phyloP scores from a whole-genome alignment of 768 basidiomycete species.

The Cyathus striatus region DNA sequence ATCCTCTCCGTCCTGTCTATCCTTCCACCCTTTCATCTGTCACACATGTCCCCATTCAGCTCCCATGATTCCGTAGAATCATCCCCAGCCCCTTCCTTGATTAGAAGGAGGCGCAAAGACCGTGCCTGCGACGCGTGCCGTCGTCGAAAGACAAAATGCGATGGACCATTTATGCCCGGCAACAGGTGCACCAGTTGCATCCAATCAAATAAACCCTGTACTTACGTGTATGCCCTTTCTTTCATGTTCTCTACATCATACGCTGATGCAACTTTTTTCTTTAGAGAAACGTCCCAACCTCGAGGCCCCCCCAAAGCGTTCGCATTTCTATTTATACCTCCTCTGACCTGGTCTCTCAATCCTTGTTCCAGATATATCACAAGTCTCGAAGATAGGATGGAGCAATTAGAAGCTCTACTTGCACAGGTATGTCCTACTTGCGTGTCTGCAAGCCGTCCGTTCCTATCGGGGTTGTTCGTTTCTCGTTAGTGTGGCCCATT shows the following conservation, averaged over 20 bases:
- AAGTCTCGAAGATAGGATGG: constrained; percentile 53
- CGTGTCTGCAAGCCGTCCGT: not conserved
- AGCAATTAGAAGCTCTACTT: constrained; percentile 49
- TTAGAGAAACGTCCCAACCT: constrained; percentile 59
- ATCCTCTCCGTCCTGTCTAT: no score
- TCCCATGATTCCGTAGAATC: not conserved
- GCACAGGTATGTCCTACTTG: constrained; percentile 34
- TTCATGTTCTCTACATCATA: constrained; percentile 1
- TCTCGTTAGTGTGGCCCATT: no score
- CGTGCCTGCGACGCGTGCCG: constrained; percentile 60
- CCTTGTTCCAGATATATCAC: constrained; percentile 43
- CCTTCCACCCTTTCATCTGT: no score
- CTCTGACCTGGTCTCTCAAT: not conserved
- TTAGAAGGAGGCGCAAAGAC: constrained; percentile 38
- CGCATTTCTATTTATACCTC: constrained; percentile 16
- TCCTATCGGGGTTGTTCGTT: not conserved
- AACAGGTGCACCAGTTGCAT: constrained; percentile 56
- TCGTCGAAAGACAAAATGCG: constrained; percentile 55
- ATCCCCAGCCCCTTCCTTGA: no score
- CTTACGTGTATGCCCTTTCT: constrained; percentile 45
- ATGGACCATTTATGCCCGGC: constrained; percentile 46
- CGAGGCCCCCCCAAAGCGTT: constrained; percentile 67
- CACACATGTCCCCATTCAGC: not conserved
- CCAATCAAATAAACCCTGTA: constrained; percentile 45
- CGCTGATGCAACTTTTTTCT: not conserved